phyloP scores from a whole-genome alignment of 805 yeast species.

The Candida pini region DNA sequence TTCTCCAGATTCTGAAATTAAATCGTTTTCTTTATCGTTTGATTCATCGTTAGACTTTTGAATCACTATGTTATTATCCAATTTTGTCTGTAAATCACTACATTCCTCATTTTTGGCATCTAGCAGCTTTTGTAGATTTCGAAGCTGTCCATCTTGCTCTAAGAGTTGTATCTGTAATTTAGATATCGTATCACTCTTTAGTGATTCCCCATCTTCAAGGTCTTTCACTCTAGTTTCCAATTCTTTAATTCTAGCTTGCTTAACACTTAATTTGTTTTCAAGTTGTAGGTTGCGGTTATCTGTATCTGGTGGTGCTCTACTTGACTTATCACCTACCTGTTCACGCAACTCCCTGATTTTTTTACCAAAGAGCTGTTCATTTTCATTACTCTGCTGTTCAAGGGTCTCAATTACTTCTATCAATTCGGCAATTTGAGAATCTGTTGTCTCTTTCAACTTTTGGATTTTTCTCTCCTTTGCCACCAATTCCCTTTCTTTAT shows the following conservation, averaged over 20 bases:
- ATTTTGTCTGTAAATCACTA: too few species aligned
- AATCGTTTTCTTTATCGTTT: constrained; percentile 3
- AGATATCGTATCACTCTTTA: constrained; percentile 11
- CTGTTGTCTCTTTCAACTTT: constrained; percentile 44
- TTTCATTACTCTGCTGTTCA: constrained; percentile 50
- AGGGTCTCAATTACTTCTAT: constrained; percentile 52
- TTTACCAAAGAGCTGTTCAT: constrained; percentile 42
- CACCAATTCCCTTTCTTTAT: constrained; percentile 37
- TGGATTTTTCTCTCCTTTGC: constrained; percentile 41
- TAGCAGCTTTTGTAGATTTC: too few species aligned
- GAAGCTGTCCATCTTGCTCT: too few species aligned
- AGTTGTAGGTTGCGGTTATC: too few species aligned
- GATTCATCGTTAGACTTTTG: constrained; percentile 1
- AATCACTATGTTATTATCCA: neutral
- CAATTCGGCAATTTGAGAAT: constrained; percentile 52
- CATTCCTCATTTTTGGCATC: too few species aligned
- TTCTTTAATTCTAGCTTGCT: neutral
- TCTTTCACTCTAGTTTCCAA: neutral
- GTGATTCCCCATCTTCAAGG: constrained; percentile 3
- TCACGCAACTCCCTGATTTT: constrained; percentile 36
- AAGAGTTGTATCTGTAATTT: too few species aligned
- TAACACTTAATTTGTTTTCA: too few species aligned
- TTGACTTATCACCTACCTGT: neutral
- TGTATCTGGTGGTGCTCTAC: too few species aligned
- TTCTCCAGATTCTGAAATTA: too few species aligned